Evolutionary conservation across 805 yeast genomes (phyloP).

Genomic region (Zygosaccharomyces gambellarensis): DNA sequence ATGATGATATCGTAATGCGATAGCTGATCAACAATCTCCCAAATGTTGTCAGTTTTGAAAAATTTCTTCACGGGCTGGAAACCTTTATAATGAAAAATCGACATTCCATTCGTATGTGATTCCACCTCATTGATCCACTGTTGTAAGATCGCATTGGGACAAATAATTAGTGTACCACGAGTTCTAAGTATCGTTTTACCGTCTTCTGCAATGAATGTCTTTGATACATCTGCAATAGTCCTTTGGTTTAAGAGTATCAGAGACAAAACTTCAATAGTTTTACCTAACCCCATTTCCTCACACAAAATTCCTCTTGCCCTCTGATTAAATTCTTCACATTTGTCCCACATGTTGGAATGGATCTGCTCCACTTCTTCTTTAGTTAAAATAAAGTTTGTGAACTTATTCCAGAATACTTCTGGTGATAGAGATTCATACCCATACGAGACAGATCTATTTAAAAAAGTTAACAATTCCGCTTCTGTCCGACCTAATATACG

Average conservation of each 20-base stretch:
- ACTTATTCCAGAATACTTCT: slow-evolving; percentile 30
- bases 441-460: slow-evolving; percentile 25
- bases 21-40: slow-evolving; percentile 47
- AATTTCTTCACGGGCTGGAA: slow-evolving; percentile 35
- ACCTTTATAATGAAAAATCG: slow-evolving; percentile 63
- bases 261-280: slow-evolving; percentile 80
- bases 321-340: background rate
- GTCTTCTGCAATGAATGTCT: slow-evolving; percentile 15
- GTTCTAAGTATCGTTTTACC: slow-evolving; percentile 37
- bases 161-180: slow-evolving; percentile 73
- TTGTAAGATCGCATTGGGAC: slow-evolving; percentile 75
- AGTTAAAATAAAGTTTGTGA: slow-evolving; percentile 28
- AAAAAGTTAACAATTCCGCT: slow-evolving; percentile 15
- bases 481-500: background rate
- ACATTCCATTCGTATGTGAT: slow-evolving; percentile 41
- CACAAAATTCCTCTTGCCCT: slow-evolving; percentile 60
- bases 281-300: slow-evolving; percentile 98
- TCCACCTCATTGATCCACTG: slow-evolving; percentile 84
- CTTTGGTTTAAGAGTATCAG: slow-evolving; percentile 60
- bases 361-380: slow-evolving; percentile 17
- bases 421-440: slow-evolving; percentile 27
- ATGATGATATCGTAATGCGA: slow-evolving; percentile 69
- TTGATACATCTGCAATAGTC: background rate
- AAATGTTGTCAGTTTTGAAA: slow-evolving; percentile 18
- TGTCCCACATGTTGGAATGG: slow-evolving; percentile 8